Base-by-base conservation (phyloP, 2,329 filamentous ascomycete species). In the Chaetoscypha palmicola region DNA sequence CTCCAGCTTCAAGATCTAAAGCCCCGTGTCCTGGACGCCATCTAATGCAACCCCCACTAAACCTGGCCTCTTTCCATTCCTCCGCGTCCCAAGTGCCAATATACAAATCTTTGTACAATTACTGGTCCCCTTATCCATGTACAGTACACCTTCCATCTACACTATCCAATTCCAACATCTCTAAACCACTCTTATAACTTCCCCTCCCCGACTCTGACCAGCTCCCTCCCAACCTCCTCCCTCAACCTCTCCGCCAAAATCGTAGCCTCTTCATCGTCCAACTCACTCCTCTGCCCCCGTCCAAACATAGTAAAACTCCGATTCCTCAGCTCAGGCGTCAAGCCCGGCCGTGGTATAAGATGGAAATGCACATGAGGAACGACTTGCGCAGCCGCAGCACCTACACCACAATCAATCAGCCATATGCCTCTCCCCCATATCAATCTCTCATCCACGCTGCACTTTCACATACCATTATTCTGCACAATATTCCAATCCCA, bases 331-430 rank as follows among this genome's bases (percentile, higher is more conserved):
- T 76, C 66, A 16, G 64, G 66, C 45, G 68, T 67, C 26, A 70
- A 63, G 43, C 84, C 79, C 0, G 90, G 89, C 28, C 91, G 70
- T 0, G 91, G 91, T 24, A 98, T 94, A 41, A 97, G 76, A 58
- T 98, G 92, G 63, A 94, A 97, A 64, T 98, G 91, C 38, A 94
- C 83, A 64, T 97, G 91, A 17, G 85, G 84, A 2, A 97, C 89
- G 12, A 95, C 88, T 67, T 97, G 91, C 2, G 89, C 89, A 2
- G 91, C 91, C 23, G 88, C 79, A 3, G 81, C 81, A 12, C 91
- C 78, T 79, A 53, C 23, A 33, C 2, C 19, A 24, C 3, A 24
- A 23, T 23, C 21, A 34, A n/a, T n/a, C n/a, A n/a, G n/a, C n/a
- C n/a, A n/a, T n/a, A n/a, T n/a, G n/a, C n/a, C n/a, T n/a, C n/a